Evolutionary conservation across 2,329 filamentous ascomycete genomes (phyloP).

Genomic region (Alternaria arborescens): DNA sequence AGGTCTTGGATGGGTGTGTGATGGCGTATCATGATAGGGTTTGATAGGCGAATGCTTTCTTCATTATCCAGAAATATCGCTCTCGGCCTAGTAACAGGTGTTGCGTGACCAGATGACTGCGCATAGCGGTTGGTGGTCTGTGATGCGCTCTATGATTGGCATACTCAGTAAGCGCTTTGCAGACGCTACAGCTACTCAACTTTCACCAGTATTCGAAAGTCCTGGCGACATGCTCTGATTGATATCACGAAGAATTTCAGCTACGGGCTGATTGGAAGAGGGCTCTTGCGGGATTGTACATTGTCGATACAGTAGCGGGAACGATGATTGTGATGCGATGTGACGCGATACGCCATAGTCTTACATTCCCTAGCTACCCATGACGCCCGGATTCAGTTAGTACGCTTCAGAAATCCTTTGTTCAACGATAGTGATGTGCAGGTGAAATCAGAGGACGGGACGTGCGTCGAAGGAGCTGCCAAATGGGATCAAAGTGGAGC

Average conservation of each 20-base stretch:
- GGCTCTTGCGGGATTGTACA: not conserved
- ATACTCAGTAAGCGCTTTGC: slow-evolving; percentile 1
- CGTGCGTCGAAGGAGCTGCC: slow-evolving; percentile 4
- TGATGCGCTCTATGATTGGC: slow-evolving; percentile 2
- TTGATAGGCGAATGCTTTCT: slow-evolving; percentile 12
- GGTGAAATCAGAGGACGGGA: slow-evolving; percentile 8
- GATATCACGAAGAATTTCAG: not conserved
- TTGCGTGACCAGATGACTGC: slow-evolving; percentile 10
- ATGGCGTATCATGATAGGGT: slow-evolving; percentile 13
- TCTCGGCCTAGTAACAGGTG: slow-evolving; percentile 14
- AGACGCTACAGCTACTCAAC: not conserved
- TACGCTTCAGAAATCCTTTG: not conserved
- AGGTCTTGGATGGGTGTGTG: slow-evolving; percentile 13
- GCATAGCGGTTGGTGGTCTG: slow-evolving; percentile 6
- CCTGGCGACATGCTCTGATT: not conserved
- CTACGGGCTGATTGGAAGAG: not conserved
- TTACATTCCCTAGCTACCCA: not conserved
- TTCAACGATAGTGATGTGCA: not conserved
- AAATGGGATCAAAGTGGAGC: slow-evolving; percentile 11
- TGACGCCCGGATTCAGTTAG: not conserved
- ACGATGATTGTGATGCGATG: not conserved
- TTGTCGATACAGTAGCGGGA: not conserved
- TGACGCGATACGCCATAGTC: not conserved
- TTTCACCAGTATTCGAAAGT: not conserved
- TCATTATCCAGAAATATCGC: slow-evolving; percentile 1